phyloP scores from a whole-genome alignment of 2,329 filamentous ascomycete species.

The Elsinoe perseae region DNA sequence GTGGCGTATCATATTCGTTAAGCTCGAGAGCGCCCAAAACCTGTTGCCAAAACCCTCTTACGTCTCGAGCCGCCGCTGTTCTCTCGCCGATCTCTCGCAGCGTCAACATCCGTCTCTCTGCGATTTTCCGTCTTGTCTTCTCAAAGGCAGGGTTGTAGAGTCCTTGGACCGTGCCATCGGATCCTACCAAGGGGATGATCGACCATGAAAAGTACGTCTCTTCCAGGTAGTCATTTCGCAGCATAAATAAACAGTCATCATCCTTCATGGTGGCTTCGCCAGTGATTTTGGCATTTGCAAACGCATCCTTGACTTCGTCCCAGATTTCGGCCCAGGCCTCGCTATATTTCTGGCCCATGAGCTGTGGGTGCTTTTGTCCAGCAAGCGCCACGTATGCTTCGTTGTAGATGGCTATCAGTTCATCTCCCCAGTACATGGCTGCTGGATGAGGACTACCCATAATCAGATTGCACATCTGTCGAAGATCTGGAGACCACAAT shows the following conservation, averaged over 20 bases:
- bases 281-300: slow-evolving; percentile 57
- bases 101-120: slow-evolving; percentile 71
- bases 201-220: slow-evolving; percentile 80
- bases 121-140: slow-evolving; percentile 69
- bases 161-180: slow-evolving; percentile 56
- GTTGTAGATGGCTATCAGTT: slow-evolving; percentile 63
- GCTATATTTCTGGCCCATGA: slow-evolving; percentile 67
- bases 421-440: slow-evolving; percentile 71
- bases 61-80: slow-evolving; percentile 62
- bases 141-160: slow-evolving; percentile 77
- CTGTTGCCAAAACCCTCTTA: slow-evolving; percentile 65
- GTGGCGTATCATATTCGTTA: slow-evolving; percentile 69
- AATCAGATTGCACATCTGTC: slow-evolving; percentile 72
- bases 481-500: slow-evolving; percentile 61
- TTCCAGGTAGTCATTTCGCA: slow-evolving; percentile 61
- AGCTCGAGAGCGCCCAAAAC: slow-evolving; percentile 62
- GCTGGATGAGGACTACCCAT: slow-evolving; percentile 63
- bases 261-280: slow-evolving; percentile 80
- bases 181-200: slow-evolving; percentile 67
- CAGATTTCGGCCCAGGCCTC: slow-evolving; percentile 69
- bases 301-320: slow-evolving; percentile 60
- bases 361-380: slow-evolving; percentile 64
- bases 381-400: slow-evolving; percentile 64
- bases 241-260: slow-evolving; percentile 68
- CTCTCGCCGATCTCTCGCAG: slow-evolving; percentile 69